phyloP scores from a whole-genome alignment of 176 grass and related monocot genomes.

The Oryza nivara region DNA sequence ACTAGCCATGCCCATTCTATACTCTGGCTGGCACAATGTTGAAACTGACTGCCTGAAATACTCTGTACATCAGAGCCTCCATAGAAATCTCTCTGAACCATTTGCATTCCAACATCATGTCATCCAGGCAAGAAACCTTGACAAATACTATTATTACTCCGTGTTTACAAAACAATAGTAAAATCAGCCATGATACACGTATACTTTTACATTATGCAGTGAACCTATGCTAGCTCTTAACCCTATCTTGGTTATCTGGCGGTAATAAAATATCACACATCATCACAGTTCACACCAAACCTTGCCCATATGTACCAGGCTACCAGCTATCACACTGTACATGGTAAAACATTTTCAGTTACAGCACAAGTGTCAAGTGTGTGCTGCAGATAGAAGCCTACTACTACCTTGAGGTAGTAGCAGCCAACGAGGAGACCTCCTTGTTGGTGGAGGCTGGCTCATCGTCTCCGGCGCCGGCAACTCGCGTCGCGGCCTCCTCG shows the following conservation, averaged over 20 bases:
- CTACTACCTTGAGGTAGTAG: conserved; percentile 22
- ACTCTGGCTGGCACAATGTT: background rate
- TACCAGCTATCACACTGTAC: background rate
- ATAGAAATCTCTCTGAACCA: background rate
- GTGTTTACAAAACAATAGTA: background rate
- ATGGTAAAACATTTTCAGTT: background rate
- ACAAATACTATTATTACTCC: background rate
- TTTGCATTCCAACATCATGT: background rate
- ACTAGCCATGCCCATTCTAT: too few species aligned
- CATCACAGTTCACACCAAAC: background rate
- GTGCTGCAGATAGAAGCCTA: background rate
- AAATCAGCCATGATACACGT: background rate
- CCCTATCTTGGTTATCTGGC: background rate
- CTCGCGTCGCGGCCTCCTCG: conserved; percentile 42
- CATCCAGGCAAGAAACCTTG: background rate
- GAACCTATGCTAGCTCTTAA: background rate
- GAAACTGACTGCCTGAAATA: background rate
- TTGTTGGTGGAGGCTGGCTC: conserved; percentile 31
- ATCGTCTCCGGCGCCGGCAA: background rate
- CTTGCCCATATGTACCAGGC: background rate
- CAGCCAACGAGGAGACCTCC: background rate
- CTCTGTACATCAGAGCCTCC: background rate
- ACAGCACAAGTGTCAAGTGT: background rate
- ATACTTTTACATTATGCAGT: background rate
- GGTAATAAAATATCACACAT: conserved; percentile 12